These are phyloP conservation scores for Hygrocybe coccinea DNA, from an alignment of 768 basidiomycete genomes.

Conservation along the genomic window DNA sequence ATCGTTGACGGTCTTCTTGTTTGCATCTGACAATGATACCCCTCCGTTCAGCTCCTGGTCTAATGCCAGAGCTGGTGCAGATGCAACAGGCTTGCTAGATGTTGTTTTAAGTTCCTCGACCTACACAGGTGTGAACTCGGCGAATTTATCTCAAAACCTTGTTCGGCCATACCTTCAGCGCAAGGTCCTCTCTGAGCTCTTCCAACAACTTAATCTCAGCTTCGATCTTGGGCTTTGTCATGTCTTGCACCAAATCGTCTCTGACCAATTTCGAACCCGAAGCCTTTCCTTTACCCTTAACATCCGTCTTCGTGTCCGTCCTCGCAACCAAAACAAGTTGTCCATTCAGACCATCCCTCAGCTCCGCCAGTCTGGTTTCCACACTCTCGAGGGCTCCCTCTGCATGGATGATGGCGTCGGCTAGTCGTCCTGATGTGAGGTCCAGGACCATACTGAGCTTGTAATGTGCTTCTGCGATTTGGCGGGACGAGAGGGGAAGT, in stretches of 20 bases:
- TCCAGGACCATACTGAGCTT: conserved; percentile 92
- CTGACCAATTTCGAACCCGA: conserved; percentile 40
- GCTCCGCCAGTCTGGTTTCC: conserved; percentile 58
- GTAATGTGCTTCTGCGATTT: conserved; percentile 91
- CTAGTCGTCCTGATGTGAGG: conserved; percentile 77
- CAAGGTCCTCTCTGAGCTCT: conserved; percentile 74
- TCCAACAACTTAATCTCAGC: conserved; percentile 74
- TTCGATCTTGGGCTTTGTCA: conserved; percentile 72
- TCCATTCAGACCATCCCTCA: conserved; percentile 44
- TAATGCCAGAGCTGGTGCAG: conserved; percentile 67
- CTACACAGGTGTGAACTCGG: conserved; percentile 35
- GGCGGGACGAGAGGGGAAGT: conserved; percentile 83
- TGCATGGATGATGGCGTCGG: conserved; percentile 77
- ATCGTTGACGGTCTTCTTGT: conserved; percentile 61
- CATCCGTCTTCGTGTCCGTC: conserved; percentile 33
- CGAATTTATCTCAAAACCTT: neutral
- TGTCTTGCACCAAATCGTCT: conserved; percentile 55
- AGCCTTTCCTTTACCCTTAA: conserved; percentile 75
- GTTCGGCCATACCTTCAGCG: conserved; percentile 64
- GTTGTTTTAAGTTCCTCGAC: conserved; percentile 86
- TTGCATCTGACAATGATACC: conserved; percentile 30
- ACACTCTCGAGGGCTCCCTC: conserved; percentile 78
- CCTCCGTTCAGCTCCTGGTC: conserved; percentile 62
- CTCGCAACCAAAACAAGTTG: conserved; percentile 30
- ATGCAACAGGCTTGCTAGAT: conserved; percentile 55